Conservation (phyloP, 2,329 filamentous ascomycete species). For the Fusarium irregulare region DNA sequence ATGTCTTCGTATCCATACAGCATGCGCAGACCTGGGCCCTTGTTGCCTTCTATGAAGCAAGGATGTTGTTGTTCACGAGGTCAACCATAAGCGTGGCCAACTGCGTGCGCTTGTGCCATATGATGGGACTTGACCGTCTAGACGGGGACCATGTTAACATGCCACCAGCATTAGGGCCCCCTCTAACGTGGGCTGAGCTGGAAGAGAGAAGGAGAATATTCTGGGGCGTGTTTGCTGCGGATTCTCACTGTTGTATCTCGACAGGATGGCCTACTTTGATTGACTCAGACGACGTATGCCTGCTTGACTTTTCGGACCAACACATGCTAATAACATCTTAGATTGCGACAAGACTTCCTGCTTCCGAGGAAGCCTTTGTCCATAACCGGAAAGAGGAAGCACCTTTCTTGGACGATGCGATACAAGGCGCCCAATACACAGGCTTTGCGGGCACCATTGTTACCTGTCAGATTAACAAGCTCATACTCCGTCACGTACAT, state of each 20-base stretch:
- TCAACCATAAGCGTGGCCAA: conserved; percentile 85
- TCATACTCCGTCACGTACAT: conserved; percentile 84
- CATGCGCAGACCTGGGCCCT: conserved; percentile 86
- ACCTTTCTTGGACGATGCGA: conserved; percentile 71
- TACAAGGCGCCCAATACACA: conserved; percentile 72
- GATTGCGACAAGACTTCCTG: conserved; percentile 83
- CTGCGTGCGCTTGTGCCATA: conserved; percentile 76
- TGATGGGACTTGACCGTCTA: conserved; percentile 85
- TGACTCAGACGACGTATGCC: conserved; percentile 72
- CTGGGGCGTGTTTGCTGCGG: conserved; percentile 85
- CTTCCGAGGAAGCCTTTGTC: conserved; percentile 80
- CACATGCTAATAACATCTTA: conserved; percentile 37
- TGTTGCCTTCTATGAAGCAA: conserved; percentile 83
- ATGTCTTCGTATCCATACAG: conserved; percentile 80
- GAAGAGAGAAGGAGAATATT: conserved; percentile 84
- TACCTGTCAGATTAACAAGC: conserved; percentile 82
- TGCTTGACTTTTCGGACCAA: neutral
- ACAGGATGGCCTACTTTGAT: conserved; percentile 91
- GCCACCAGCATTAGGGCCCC: conserved; percentile 78
- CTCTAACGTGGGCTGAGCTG: conserved; percentile 81
- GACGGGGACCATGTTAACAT: conserved; percentile 74
- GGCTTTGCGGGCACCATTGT: conserved; percentile 79
- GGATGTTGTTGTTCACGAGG: conserved; percentile 83
- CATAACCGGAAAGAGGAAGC: conserved; percentile 72
- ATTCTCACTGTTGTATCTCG: conserved; percentile 87